Evolutionary conservation across 495 filamentous ascomycete genomes (phyloP).

Genomic region (Lindgomyces ingoldianus): DNA sequence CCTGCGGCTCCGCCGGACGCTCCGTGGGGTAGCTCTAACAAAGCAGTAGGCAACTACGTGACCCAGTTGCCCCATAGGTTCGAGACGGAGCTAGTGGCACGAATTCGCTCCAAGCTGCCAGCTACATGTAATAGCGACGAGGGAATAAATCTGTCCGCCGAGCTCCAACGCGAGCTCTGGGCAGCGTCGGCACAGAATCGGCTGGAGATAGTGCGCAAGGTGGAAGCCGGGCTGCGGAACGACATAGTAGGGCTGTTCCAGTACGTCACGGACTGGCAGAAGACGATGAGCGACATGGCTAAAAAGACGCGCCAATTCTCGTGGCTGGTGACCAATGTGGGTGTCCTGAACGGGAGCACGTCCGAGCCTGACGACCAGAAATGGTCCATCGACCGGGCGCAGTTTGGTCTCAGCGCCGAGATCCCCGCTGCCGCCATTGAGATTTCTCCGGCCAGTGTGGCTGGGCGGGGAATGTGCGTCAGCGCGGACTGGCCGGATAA

Average conservation of each 20-base stretch:
- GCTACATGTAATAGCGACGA: constrained; percentile 4
- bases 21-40: too few species aligned
- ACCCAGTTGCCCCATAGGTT: constrained; percentile 16
- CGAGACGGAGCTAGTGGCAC: too few species aligned
- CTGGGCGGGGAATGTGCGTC: constrained; percentile 18
- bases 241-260: constrained; percentile 19
- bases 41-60: too few species aligned
- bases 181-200: constrained; percentile 20
- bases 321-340: constrained; percentile 19
- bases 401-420: constrained; percentile 24
- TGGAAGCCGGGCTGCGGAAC: constrained; percentile 16
- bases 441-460: constrained; percentile 17
- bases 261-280: constrained; percentile 22
- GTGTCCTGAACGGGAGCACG: constrained; percentile 15
- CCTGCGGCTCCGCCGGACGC: too few species aligned
- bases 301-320: constrained; percentile 22
- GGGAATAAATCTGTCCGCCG: constrained; percentile 17
- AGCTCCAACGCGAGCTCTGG: constrained; percentile 23
- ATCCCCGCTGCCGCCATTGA: constrained; percentile 22
- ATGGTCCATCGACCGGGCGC: constrained; percentile 13
- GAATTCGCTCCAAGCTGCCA: constrained; percentile 16
- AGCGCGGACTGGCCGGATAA: constrained; percentile 14
- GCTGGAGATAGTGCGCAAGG: constrained; percentile 19
- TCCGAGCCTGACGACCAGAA: constrained; percentile 11
- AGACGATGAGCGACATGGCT: constrained; percentile 21